Percentiles rank a stretch among this genome's conserved stretches.
Conservation (phyloP, 805 yeast genomes). For the Blastobotrys mokoenaii region DNA sequence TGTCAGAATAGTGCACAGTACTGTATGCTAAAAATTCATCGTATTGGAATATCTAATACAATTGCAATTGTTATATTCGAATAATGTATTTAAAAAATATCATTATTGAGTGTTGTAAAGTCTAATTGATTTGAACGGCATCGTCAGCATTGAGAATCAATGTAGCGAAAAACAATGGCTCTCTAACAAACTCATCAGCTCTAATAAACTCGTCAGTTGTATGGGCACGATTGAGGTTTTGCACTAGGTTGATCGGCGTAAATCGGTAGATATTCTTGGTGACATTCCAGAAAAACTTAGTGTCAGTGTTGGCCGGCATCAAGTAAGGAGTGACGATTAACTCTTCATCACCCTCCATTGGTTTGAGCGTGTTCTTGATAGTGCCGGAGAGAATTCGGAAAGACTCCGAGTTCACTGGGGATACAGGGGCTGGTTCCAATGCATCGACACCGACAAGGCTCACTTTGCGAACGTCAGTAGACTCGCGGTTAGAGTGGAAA, state of each 20-base stretch:
- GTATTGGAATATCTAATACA: too few relatives aligned
- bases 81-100: too few relatives aligned
- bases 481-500: slow-evolving; percentile 23
- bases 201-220: slow-evolving; percentile 49
- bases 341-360: background rate
- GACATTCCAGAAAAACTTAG: slow-evolving; percentile 53
- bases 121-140: background rate
- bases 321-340: slow-evolving; percentile 45
- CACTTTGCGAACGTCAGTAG: slow-evolving; percentile 1
- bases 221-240: slow-evolving; percentile 32
- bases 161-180: slow-evolving; percentile 3
- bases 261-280: slow-evolving; percentile 52
- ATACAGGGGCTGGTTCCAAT: slow-evolving; percentile 38
- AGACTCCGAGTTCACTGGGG: slow-evolving; percentile 35
- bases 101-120: too few relatives aligned
- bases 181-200: slow-evolving; percentile 40
- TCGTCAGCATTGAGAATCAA: slow-evolving; percentile 6
- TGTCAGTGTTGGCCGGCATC: slow-evolving; percentile 64
- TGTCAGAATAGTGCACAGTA: too few relatives aligned
- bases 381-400: slow-evolving; percentile 50
- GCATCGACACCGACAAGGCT: slow-evolving; percentile 3
- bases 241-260: slow-evolving; percentile 33
- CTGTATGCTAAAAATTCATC: too few relatives aligned
- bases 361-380: background rate
- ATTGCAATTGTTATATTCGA: too few relatives aligned